phyloP scores from a whole-genome alignment of 2,329 filamentous ascomycete genomes.

The Phyllosticta capitalensis region DNA sequence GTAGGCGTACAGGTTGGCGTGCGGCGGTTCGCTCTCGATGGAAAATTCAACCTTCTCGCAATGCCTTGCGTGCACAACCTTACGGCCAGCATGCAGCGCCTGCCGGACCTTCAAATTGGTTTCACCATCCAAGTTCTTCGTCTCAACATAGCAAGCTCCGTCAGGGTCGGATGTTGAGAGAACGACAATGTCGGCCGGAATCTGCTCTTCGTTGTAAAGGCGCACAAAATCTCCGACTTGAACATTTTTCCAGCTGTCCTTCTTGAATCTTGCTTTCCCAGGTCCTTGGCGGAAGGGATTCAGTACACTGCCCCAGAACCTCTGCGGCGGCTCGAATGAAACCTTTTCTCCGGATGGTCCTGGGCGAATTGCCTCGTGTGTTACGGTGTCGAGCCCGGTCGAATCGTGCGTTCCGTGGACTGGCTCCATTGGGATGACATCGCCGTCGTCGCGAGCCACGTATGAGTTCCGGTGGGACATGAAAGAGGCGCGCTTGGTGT shows the following conservation, averaged over 20 bases:
- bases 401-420: slow-evolving; percentile 41
- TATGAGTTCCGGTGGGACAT: slow-evolving; percentile 44
- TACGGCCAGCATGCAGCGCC: slow-evolving; percentile 74
- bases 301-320: slow-evolving; percentile 59
- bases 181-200: slow-evolving; percentile 88
- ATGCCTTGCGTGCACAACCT: slow-evolving; percentile 79
- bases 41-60: slow-evolving; percentile 82
- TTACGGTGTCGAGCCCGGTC: slow-evolving; percentile 15
- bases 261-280: slow-evolving; percentile 77
- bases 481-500: slow-evolving; percentile 51
- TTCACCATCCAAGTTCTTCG: slow-evolving; percentile 95
- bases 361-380: slow-evolving; percentile 18
- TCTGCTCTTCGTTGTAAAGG: slow-evolving; percentile 90
- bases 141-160: slow-evolving; percentile 94
- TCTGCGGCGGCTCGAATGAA: slow-evolving; percentile 27
- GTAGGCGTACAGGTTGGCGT: slow-evolving; percentile 92
- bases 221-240: slow-evolving; percentile 94
- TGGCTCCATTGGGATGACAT: slow-evolving; percentile 91
- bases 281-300: slow-evolving; percentile 57
- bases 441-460: slow-evolving; percentile 41
- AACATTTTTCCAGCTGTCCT: slow-evolving; percentile 89
- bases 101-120: slow-evolving; percentile 95
- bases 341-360: slow-evolving; percentile 18
- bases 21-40: slow-evolving; percentile 83
- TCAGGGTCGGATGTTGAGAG: slow-evolving; percentile 88